Base-by-base conservation (phyloP, 1,284 basidiomycete species). In the Pholiota adiposa region DNA sequence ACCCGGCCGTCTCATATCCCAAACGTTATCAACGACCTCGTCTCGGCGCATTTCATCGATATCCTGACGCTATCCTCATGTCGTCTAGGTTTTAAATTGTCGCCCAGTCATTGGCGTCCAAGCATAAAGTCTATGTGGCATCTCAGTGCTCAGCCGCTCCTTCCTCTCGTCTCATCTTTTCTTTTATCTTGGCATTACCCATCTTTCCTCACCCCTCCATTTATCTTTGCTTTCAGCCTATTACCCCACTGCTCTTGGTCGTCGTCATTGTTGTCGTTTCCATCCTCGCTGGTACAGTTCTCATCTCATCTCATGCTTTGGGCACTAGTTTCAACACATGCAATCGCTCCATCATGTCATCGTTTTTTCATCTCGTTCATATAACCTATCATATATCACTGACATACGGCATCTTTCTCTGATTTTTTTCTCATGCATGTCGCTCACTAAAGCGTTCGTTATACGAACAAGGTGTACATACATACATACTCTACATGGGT, bases 1-100 rank as follows among this genome's bases (percentile, higher is more conserved):
- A 36, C 29, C 41, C 54, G 53, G 31, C 46, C 46, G 48, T 31
- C 18, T 27, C 44, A 46, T 43, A 43, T 46, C 44, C 27, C 44
- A 11, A 46, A 46, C 44, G 12, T 27, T 46, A 46, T 46, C 44
- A 25, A 14, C 12, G 8, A 11, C 23, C 44, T 46, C 25, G 23
- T 46, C 21, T 23, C 23, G 23, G 23, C 44, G 25, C 23, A 27
- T 23, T 6, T 23, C n/a, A 6, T 27, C 44, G 12, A 46, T 27
- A 11, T 38, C 36, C 36, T 38, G 36, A 38, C 44, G 44, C 44
- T 27, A 3, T 46, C 44, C 44, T 5, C 44, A 8, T 46, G 44
- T 11, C 23, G 4, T 12, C 4, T 27, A 4, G 14, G 27, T n/a
- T 43, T 43, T 43, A 12, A 27, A 46, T 4, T 12, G 14, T 25